phyloP scores from a whole-genome alignment of 2,329 filamentous ascomycete species.

The Pyrenochaeta sp. region DNA sequence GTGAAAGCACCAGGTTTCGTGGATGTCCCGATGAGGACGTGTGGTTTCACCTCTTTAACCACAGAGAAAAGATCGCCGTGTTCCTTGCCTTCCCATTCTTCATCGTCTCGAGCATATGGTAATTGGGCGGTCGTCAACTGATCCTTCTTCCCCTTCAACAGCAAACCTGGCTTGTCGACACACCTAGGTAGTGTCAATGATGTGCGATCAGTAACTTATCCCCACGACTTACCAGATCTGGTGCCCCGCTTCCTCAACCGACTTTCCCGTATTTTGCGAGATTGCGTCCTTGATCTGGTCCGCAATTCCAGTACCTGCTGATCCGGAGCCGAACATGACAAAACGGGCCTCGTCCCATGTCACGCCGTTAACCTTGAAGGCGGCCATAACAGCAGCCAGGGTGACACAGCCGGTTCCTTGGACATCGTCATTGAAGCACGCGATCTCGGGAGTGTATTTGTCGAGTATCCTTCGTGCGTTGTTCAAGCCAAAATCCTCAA shows the following conservation, averaged over 20 bases:
- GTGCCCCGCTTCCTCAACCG: slow-evolving; percentile 75
- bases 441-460: slow-evolving; percentile 73
- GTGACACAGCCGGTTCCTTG: slow-evolving; percentile 91
- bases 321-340: slow-evolving; percentile 80
- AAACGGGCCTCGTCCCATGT: slow-evolving; percentile 73
- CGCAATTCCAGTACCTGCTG: slow-evolving; percentile 84
- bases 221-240: slow-evolving; percentile 81
- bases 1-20: slow-evolving; percentile 81
- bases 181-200: slow-evolving; percentile 64
- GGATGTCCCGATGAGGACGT: slow-evolving; percentile 84
- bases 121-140: slow-evolving; percentile 72
- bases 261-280: slow-evolving; percentile 69
- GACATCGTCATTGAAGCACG: slow-evolving; percentile 92
- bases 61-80: slow-evolving; percentile 69
- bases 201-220: too few relatives aligned
- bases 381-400: slow-evolving; percentile 80
- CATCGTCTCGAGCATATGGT: slow-evolving; percentile 68
- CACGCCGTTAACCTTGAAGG: slow-evolving; percentile 71
- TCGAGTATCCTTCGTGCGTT: slow-evolving; percentile 82
- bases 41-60: slow-evolving; percentile 74
- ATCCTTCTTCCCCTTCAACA: slow-evolving; percentile 69
- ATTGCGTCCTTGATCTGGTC: slow-evolving; percentile 86
- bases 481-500: slow-evolving; percentile 82
- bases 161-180: slow-evolving; percentile 80
- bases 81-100: slow-evolving; percentile 67